phyloP scores from a whole-genome alignment of 2,329 filamentous ascomycete genomes.

The Cladosporium sp. region DNA sequence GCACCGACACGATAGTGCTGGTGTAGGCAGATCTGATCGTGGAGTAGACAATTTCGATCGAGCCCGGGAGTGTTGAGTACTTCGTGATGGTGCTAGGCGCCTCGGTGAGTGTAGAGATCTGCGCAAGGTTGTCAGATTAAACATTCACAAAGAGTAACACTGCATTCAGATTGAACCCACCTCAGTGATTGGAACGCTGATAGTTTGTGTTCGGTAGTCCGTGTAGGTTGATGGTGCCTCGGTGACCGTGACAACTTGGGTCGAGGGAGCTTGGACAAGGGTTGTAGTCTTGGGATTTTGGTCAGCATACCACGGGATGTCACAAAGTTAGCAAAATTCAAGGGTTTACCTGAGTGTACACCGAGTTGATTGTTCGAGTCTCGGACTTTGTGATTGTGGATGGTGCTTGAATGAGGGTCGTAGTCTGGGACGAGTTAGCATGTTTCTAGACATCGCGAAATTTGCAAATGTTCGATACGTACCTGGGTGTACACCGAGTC shows the following conservation, averaged over 20 bases:
- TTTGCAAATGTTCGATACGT: not conserved
- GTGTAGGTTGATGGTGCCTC: not conserved
- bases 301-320: not conserved
- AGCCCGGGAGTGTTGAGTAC: not conserved
- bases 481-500: not conserved
- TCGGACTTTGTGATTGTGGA: not conserved
- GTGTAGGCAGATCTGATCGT: not conserved
- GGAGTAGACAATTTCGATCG: not conserved
- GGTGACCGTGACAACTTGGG: conserved; percentile 1
- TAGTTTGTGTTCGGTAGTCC: not conserved
- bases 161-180: not conserved
- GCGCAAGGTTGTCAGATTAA: not conserved
- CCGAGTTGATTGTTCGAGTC: not conserved
- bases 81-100: conserved; percentile 7
- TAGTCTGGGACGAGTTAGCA: not conserved
- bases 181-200: conserved; percentile 1
- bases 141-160: not conserved
- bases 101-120: not conserved
- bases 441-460: not conserved
- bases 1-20: not conserved
- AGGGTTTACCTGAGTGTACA: not conserved
- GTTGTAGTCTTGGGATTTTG: not conserved
- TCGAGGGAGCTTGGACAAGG: conserved; percentile 1
- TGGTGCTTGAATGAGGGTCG: not conserved
- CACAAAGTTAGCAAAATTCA: not conserved